These are phyloP conservation scores for Oryza brachyantha DNA, from an alignment of 176 grass and related monocot genomes.

Conservation along the genomic window DNA sequence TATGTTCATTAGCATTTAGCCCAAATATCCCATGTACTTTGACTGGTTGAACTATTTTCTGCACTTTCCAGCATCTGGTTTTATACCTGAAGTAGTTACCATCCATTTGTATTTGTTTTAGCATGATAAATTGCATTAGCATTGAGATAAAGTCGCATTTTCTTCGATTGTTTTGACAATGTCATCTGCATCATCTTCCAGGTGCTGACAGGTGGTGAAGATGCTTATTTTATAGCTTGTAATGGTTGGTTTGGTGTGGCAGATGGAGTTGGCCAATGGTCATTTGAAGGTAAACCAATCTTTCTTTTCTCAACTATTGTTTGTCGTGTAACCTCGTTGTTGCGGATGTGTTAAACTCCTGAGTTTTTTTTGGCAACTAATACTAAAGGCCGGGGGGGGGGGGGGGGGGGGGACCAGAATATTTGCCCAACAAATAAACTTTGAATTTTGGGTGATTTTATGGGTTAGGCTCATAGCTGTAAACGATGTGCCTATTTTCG, in stretches of 20 bases:
- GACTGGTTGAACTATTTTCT: not conserved
- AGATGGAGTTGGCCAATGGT: conserved; percentile 99
- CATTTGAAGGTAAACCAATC: conserved; percentile 77
- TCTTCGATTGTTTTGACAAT: conserved; percentile 12
- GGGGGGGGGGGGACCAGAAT: no score
- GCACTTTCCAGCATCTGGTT: not conserved
- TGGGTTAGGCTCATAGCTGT: not conserved
- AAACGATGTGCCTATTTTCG: not conserved
- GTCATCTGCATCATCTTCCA: conserved; percentile 36
- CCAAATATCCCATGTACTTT: not conserved
- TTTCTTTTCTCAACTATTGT: conserved; percentile 4
- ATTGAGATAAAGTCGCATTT: not conserved
- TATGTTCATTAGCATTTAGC: not conserved
- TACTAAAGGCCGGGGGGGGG: not conserved
- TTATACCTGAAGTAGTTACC: not conserved
- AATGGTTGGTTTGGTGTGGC: conserved; percentile 92
- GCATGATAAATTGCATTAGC: not conserved
- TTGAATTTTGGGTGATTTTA: not conserved
- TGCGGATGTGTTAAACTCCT: not conserved
- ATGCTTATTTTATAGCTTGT: conserved; percentile 79
- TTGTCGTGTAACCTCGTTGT: not conserved
- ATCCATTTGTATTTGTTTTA: not conserved
- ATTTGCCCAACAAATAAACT: not conserved
- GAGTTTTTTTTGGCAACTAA: not conserved
- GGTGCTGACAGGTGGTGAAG: conserved; percentile 84